These are phyloP conservation scores for Obba rivulosa DNA, from an alignment of 768 basidiomycete genomes.

Conservation along the genomic window DNA sequence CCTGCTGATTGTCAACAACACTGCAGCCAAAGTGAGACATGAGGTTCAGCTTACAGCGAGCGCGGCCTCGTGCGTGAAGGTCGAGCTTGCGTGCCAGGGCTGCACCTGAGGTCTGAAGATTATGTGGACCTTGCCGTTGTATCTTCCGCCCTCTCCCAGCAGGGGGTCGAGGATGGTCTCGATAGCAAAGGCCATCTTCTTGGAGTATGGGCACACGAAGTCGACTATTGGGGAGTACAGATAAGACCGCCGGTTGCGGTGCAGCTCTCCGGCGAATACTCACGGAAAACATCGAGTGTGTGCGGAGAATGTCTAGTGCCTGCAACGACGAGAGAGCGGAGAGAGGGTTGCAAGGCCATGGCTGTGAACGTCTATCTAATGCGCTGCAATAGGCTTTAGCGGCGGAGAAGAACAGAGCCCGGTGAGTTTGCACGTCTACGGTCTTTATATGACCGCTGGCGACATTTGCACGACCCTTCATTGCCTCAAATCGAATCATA, in stretches of 20 bases:
- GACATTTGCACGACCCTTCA: no score
- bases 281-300: conserved; percentile 76
- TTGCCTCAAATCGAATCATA: no score
- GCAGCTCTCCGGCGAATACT: conserved; percentile 20
- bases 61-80: conserved; percentile 74
- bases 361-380: not conserved
- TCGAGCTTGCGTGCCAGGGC: conserved; percentile 78
- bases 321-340: conserved; percentile 57
- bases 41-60: conserved; percentile 52
- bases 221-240: conserved; percentile 47
- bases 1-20: conserved; percentile 33
- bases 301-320: conserved; percentile 61
- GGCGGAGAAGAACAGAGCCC: no score
- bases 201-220: conserved; percentile 82
- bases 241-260: not conserved
- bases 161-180: conserved; percentile 57
- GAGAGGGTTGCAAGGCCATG: conserved; percentile 79
- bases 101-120: conserved; percentile 70
- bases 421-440: no score
- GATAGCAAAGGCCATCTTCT: conserved; percentile 55
- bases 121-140: conserved; percentile 67
- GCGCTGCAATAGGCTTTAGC: no score
- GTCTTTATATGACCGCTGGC: no score
- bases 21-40: not conserved
- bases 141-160: conserved; percentile 52